These are phyloP conservation scores for Fusarium subglutinans DNA, from an alignment of 2,329 filamentous ascomycete species.

Conservation along the genomic window DNA sequence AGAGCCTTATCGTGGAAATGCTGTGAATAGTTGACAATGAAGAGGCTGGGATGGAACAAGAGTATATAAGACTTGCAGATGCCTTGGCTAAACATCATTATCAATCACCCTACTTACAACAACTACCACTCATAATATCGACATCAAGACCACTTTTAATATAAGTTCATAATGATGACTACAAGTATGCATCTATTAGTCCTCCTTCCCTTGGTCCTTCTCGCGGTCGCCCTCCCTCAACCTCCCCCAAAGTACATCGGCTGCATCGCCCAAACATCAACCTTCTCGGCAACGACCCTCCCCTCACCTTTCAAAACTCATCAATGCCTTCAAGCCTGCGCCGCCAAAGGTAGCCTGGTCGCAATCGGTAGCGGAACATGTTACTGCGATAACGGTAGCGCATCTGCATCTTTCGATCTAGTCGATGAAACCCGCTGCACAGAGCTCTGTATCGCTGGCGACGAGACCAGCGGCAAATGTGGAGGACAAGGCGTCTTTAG, in stretches of 20 bases:
- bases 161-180: too few relatives aligned
- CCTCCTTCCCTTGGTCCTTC: slow-evolving; percentile 37
- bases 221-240: slow-evolving; percentile 19
- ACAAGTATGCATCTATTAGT: slow-evolving; percentile 16
- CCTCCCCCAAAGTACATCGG: slow-evolving; percentile 41
- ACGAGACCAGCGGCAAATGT: slow-evolving; percentile 33
- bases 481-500: slow-evolving; percentile 35
- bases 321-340: slow-evolving; percentile 21
- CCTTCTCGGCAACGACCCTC: slow-evolving; percentile 32
- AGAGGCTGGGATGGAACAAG: neutral
- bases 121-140: neutral
- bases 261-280: slow-evolving; percentile 37
- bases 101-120: neutral
- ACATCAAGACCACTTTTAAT: neutral
- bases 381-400: slow-evolving; percentile 29
- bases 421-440: slow-evolving; percentile 37
- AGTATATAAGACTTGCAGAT: slow-evolving; percentile 10
- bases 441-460: slow-evolving; percentile 24
- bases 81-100: neutral
- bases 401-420: slow-evolving; percentile 1
- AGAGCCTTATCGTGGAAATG: neutral
- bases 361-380: slow-evolving; percentile 39
- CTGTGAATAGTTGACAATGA: neutral
- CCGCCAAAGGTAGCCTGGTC: slow-evolving; percentile 26
- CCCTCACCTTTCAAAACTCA: slow-evolving; percentile 15